These are phyloP conservation scores for Dalbergia oliveri DNA, from an alignment of 306 rosid species.

Conservation along the genomic window DNA sequence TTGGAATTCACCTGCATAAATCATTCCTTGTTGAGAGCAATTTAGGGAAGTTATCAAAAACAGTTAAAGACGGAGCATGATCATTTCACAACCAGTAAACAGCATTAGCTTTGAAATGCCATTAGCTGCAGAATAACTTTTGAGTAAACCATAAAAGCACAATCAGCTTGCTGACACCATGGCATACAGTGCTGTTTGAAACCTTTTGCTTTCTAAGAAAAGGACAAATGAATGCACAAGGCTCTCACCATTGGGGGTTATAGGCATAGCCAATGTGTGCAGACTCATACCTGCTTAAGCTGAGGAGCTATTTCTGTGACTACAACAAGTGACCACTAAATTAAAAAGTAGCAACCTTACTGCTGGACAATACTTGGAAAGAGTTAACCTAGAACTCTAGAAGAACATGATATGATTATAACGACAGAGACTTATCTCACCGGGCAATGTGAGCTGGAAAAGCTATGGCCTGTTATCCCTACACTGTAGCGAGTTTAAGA, in stretches of 20 bases:
- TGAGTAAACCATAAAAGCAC: background rate
- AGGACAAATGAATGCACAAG: background rate
- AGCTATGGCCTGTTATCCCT: background rate
- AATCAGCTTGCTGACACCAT: constrained; percentile 24
- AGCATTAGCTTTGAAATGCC: constrained; percentile 33
- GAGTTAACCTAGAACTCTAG: constrained; percentile 24
- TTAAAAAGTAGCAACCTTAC: constrained; percentile 33
- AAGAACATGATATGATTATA: background rate
- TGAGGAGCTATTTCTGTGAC: constrained; percentile 6
- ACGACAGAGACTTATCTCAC: background rate
- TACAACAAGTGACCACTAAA: background rate
- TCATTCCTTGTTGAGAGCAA: constrained; percentile 41
- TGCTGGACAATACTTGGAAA: background rate
- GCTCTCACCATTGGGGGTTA: background rate
- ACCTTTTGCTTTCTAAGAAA: background rate
- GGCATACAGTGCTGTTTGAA: constrained; percentile 34
- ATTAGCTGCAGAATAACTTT: constrained; percentile 10
- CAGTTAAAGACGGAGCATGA: constrained; percentile 36
- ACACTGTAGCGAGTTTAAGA: background rate
- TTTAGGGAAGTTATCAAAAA: constrained; percentile 27
- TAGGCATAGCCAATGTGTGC: background rate
- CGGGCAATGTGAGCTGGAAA: background rate
- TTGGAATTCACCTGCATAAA: constrained; percentile 85
- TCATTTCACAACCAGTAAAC: constrained; percentile 33
- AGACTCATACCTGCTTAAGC: background rate